Base-by-base conservation (phyloP, 78 protist genomes). In the Ministeria vibrans region DNA sequence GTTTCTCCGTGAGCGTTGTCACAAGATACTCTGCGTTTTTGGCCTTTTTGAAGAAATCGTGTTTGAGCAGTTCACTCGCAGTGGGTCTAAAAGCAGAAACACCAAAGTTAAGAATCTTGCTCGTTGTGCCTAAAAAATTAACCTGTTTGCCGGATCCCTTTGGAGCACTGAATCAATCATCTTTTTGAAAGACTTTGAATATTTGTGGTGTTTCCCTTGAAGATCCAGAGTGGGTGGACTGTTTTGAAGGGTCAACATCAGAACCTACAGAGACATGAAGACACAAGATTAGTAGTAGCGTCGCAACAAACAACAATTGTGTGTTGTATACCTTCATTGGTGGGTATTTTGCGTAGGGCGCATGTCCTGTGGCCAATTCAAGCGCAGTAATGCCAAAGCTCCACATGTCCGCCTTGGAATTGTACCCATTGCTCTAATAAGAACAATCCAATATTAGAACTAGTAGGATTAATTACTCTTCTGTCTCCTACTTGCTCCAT, bases 331-430 rank as follows among this genome's bases (percentile, higher is more conserved):
- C 98, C 34, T 92, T 72, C 95, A 95, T 89, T 68, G 98, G 98
- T 53, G 91, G 94, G 61, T 91, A 32, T n/a, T 95, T 90, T 2
- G 96, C 86, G 75, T 88, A 77, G 0, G 99, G 99, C 32, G 99
- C 98, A 28, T 70, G 79, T 13, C 98, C 99, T 53, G 82, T 88
- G 36, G 98, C 98, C 82, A 97, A 85, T 59, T 97, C 99, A 45
- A 97, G 88, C 7, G 97, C 97, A 6, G 99, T 97, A 85, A 97
- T 96, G 45, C 99, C 99, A 83, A 98, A 88, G 42, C 94, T 86
- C 99, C 99, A 98, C 41, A 98, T 93, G 86, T 98, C 99, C 2
- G 99, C 98, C 74, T 89, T 85, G 25, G 81, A 34, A 55, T 71
- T 22, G 23, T 80, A 69, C 46, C 72, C 64, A 34, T 30, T 13